Evolutionary conservation across 2,329 filamentous ascomycete species (phyloP).

Genomic region (Pyrenochaeta sp.): DNA sequence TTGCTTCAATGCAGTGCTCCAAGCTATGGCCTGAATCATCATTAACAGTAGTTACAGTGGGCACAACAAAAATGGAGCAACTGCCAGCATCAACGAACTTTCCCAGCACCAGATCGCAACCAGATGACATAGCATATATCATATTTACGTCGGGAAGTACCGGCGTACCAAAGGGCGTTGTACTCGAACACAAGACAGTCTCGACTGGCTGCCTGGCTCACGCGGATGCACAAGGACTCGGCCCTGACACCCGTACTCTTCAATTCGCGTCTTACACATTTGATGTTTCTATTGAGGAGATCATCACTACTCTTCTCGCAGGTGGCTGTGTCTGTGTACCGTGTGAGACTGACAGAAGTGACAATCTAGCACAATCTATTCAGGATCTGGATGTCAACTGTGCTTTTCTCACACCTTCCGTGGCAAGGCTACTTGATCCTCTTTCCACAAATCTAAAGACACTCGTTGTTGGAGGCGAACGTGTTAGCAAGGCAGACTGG

Average conservation of each 20-base stretch:
- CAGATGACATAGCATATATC: conserved; percentile 52
- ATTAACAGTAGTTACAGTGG: neutral
- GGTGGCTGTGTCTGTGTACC: neutral
- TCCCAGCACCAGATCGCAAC: neutral
- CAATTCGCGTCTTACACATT: neutral
- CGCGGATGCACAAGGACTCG: no score
- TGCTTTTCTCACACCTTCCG: conserved; percentile 19
- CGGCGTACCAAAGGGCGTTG: conserved; percentile 63
- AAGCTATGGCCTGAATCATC: neutral
- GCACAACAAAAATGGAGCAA: no score
- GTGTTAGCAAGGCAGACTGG: no score
- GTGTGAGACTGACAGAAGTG: no score
- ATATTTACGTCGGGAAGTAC: conserved; percentile 61
- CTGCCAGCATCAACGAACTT: neutral
- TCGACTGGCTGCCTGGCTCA: neutral
- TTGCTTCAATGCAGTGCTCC: neutral
- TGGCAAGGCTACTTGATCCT: neutral
- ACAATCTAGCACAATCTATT: conserved; percentile 58
- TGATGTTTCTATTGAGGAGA: neutral
- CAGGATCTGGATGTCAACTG: neutral
- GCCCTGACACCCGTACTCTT: neutral
- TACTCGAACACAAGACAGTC: conserved; percentile 66
- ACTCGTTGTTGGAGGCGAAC: neutral
- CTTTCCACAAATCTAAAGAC: neutral
- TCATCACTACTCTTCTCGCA: neutral